phyloP scores from a whole-genome alignment of 306 rosid species.

The Pyrus bretschneideri region DNA sequence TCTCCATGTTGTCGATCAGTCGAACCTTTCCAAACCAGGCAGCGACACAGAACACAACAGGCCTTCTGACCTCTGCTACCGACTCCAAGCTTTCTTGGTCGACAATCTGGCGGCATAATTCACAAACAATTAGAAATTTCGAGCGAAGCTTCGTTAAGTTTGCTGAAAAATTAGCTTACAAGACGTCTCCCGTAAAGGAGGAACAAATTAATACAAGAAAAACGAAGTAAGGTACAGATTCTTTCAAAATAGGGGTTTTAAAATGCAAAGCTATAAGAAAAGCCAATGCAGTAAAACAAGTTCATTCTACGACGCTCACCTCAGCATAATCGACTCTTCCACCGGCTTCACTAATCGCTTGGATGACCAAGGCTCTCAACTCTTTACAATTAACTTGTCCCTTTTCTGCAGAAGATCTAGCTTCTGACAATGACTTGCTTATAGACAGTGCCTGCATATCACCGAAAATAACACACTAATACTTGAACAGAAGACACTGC shows the following conservation, averaged over 20 bases:
- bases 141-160: neutral
- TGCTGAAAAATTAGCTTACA: neutral
- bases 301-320: slow-evolving; percentile 32
- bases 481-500: neutral
- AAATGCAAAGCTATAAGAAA: too few relatives aligned
- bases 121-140: neutral
- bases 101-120: slow-evolving; percentile 45
- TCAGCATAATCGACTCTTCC: slow-evolving; percentile 87
- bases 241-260: too few relatives aligned
- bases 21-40: slow-evolving; percentile 84
- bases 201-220: too few relatives aligned
- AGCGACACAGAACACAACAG: slow-evolving; percentile 78
- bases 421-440: slow-evolving; percentile 57
- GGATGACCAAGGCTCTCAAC: slow-evolving; percentile 38
- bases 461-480: neutral
- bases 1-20: slow-evolving; percentile 80
- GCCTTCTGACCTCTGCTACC: slow-evolving; percentile 53
- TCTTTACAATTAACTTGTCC: slow-evolving; percentile 52
- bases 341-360: slow-evolving; percentile 57
- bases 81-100: slow-evolving; percentile 60
- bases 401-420: slow-evolving; percentile 53
- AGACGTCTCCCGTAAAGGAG: too few relatives aligned
- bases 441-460: slow-evolving; percentile 64
- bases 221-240: too few relatives aligned
- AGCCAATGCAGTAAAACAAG: neutral